A percentile compares a stretch with the other conserved stretches of the same genome.
Conservation (phyloP, 2,329 filamentous ascomycete genomes). For the Sclerotiophoma versabilis region DNA sequence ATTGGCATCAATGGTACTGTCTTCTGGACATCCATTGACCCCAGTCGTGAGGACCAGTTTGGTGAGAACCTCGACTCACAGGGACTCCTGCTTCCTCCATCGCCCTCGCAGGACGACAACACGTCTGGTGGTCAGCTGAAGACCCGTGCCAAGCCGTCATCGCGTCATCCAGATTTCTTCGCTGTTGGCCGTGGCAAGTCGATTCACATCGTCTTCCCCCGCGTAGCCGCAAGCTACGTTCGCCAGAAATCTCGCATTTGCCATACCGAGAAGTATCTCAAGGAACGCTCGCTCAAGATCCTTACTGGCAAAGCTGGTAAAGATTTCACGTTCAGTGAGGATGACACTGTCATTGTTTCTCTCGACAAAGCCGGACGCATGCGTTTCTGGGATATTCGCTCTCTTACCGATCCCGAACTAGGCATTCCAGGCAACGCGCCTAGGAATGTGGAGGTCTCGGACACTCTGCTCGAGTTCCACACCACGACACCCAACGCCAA, state of each 20-base stretch:
- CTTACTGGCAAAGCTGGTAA: slow-evolving; percentile 98
- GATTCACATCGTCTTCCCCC: slow-evolving; percentile 82
- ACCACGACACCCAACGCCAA: slow-evolving; percentile 90
- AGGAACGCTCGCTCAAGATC: slow-evolving; percentile 88
- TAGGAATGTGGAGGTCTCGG: slow-evolving; percentile 75
- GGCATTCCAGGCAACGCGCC: slow-evolving; percentile 53
- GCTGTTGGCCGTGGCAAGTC: slow-evolving; percentile 95
- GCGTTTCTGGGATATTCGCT: slow-evolving; percentile 97
- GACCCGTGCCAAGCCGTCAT: slow-evolving; percentile 90
- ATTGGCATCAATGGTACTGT: slow-evolving; percentile 94
- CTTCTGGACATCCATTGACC: slow-evolving; percentile 82
- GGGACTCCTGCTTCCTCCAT: slow-evolving; percentile 88
- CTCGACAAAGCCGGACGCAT: slow-evolving; percentile 95
- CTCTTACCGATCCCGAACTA: slow-evolving; percentile 65
- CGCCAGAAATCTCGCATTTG: slow-evolving; percentile 66
- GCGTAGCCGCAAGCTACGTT: slow-evolving; percentile 61
- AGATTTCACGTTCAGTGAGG: slow-evolving; percentile 96
- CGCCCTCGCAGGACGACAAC: slow-evolving; percentile 85
- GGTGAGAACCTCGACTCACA: slow-evolving; percentile 85
- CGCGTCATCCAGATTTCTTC: slow-evolving; percentile 89
- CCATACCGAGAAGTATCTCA: slow-evolving; percentile 85
- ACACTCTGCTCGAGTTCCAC: slow-evolving; percentile 83
- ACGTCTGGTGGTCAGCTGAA: slow-evolving; percentile 91
- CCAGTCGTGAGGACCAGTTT: slow-evolving; percentile 59
- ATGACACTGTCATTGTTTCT: slow-evolving; percentile 92